phyloP scores from a whole-genome alignment of 2,329 filamentous ascomycete genomes.

The Tolypocladium ovalisporum region DNA sequence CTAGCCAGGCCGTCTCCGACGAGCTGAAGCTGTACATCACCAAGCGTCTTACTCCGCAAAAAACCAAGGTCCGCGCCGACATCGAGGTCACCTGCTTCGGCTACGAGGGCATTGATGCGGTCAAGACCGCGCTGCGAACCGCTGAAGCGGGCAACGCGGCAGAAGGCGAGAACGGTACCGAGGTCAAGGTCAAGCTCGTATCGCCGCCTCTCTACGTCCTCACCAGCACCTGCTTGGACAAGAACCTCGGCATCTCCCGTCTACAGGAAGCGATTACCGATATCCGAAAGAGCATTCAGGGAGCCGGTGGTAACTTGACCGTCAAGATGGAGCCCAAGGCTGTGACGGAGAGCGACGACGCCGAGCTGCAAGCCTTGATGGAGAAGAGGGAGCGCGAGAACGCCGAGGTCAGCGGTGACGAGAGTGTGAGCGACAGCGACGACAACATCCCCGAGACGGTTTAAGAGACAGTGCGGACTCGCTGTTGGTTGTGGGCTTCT shows the following conservation, averaged over 20 bases:
- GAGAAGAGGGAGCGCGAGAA: slow-evolving; percentile 98
- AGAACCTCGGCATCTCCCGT: slow-evolving; percentile 70
- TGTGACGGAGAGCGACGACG: slow-evolving; percentile 96
- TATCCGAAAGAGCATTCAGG: slow-evolving; percentile 71
- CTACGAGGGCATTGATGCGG: slow-evolving; percentile 96
- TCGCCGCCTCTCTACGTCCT: slow-evolving; percentile 94
- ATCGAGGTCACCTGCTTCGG: slow-evolving; percentile 93
- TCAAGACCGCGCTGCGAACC: slow-evolving; percentile 83
- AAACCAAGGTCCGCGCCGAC: slow-evolving; percentile 97
- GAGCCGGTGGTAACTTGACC: slow-evolving; percentile 65
- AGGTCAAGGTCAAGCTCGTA: slow-evolving; percentile 98
- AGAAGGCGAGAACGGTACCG: slow-evolving; percentile 49
- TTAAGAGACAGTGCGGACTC: slow-evolving; percentile 11
- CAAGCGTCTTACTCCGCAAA: slow-evolving; percentile 93
- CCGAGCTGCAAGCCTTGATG: slow-evolving; percentile 94
- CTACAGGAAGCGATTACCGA: slow-evolving; percentile 85
- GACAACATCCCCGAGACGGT: slow-evolving; percentile 51
- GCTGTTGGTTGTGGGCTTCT: not conserved
- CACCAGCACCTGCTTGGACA: slow-evolving; percentile 91
- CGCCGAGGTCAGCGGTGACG: slow-evolving; percentile 93
- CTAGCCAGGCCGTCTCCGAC: slow-evolving; percentile 71
- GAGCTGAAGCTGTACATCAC: slow-evolving; percentile 92
- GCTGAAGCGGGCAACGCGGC: slow-evolving; percentile 88
- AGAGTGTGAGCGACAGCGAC: slow-evolving; percentile 91
- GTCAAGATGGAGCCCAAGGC: slow-evolving; percentile 99